A percentile compares a stretch with the other conserved stretches of the same genome.
These are phyloP conservation scores for Lepidium africanum DNA, from an alignment of 345 rosid species.

Conservation along the genomic window DNA sequence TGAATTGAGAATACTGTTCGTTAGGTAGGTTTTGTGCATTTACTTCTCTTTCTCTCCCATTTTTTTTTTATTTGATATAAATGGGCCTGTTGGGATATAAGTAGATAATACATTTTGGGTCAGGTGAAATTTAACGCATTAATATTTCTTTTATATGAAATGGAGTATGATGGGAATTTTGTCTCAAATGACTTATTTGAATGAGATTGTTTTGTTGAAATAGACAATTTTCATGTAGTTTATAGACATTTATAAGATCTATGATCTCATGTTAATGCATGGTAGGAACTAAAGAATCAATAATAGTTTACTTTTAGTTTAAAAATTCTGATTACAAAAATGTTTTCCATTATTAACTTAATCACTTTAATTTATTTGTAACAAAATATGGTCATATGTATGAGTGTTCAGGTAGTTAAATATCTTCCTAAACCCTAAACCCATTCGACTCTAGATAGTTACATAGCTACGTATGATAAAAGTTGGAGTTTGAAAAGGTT, in stretches of 20 bases:
- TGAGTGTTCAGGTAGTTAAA: too few species aligned
- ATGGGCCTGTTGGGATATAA: not conserved
- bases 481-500: too few species aligned
- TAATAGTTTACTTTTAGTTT: not conserved
- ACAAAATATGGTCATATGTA: not conserved
- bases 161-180: too few species aligned
- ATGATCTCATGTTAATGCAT: not conserved
- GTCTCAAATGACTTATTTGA: too few species aligned
- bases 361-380: not conserved
- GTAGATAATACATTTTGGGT: not conserved
- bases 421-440: too few species aligned
- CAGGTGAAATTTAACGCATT: not conserved
- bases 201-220: not conserved
- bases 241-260: not conserved
- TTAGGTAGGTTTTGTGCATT: slow-evolving; percentile 21
- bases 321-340: not conserved
- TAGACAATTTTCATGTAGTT: not conserved
- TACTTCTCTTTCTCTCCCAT: not conserved
- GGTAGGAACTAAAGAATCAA: not conserved
- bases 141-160: not conserved
- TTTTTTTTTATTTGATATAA: not conserved
- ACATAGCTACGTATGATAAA: too few species aligned
- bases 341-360: not conserved
- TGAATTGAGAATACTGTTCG: not conserved
- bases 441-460: too few species aligned